phyloP scores from a whole-genome alignment of 305 asterid genomes.

The Fraxinus greggii region DNA sequence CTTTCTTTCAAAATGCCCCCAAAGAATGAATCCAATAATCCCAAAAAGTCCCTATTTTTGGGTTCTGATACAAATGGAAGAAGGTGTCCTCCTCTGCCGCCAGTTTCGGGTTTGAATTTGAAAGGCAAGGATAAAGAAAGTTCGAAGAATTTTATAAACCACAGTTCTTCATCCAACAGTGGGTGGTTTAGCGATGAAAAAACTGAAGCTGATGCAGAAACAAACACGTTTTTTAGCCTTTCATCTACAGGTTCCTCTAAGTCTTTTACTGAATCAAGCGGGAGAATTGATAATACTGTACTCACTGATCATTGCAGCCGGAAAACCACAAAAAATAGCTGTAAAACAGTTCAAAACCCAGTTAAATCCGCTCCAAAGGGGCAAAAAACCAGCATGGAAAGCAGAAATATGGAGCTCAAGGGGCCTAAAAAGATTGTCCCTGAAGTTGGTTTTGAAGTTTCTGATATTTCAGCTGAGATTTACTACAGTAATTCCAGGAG shows the following conservation, averaged over 20 bases:
- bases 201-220: slow-evolving; percentile 23
- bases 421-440: slow-evolving; percentile 28
- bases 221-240: slow-evolving; percentile 10
- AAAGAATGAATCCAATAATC: slow-evolving; percentile 1
- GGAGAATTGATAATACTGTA: background rate
- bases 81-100: slow-evolving; percentile 23
- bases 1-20: background rate
- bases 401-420: slow-evolving; percentile 13
- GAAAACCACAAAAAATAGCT: background rate
- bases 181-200: slow-evolving; percentile 43
- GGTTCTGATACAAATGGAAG: slow-evolving; percentile 2
- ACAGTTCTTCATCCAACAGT: slow-evolving; percentile 46
- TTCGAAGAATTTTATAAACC: background rate
- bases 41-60: slow-evolving; percentile 6
- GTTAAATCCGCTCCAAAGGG: background rate
- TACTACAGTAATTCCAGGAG: background rate
- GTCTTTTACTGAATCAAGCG: slow-evolving; percentile 9
- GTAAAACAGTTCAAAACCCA: background rate
- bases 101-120: background rate
- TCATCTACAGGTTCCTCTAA: slow-evolving; percentile 24
- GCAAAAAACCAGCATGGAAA: background rate
- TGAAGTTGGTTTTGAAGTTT: background rate
- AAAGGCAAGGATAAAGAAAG: background rate
- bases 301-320: background rate
- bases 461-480: background rate